Conservation (phyloP, 306 rosid species). For the Morella rubra region DNA sequence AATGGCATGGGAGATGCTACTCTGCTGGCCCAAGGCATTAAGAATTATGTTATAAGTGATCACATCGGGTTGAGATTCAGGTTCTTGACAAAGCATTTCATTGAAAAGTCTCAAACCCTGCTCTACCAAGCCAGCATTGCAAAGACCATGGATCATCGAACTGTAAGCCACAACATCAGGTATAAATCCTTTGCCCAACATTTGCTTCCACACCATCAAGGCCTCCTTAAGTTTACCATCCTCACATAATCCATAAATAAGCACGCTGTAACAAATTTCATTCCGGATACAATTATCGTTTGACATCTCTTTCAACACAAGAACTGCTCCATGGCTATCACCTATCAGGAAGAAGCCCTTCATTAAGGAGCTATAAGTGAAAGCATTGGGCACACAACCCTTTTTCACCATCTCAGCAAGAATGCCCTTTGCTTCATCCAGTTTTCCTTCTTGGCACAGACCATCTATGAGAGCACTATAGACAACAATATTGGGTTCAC, state of each 20-base stretch:
- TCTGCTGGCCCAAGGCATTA: conserved; percentile 61
- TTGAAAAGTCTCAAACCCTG: conserved; percentile 82
- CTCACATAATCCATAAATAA: conserved; percentile 75
- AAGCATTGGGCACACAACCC: conserved; percentile 67
- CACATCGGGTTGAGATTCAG: conserved; percentile 70
- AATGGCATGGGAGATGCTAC: conserved; percentile 62
- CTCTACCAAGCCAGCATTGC: conserved; percentile 64
- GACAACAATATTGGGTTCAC: conserved; percentile 61
- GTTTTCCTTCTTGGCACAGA: conserved; percentile 76
- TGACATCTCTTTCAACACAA: conserved; percentile 76
- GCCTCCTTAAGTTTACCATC: conserved; percentile 73
- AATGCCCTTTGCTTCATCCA: conserved; percentile 57
- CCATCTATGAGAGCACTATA: conserved; percentile 82
- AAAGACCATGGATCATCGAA: conserved; percentile 90
- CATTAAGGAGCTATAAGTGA: conserved; percentile 79
- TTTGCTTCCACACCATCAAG: conserved; percentile 83
- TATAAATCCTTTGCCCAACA: conserved; percentile 70
- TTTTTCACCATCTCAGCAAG: conserved; percentile 63
- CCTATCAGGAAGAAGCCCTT: conserved; percentile 68
- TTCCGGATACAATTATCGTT: conserved; percentile 38
- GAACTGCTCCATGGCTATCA: conserved; percentile 60
- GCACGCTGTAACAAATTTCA: conserved; percentile 71
- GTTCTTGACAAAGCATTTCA: conserved; percentile 74
- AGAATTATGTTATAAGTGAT: conserved; percentile 75
- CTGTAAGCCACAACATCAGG: conserved; percentile 90